These are phyloP conservation scores for Phytophthora pisi DNA, from an alignment of 352 stramenopile species.

Conservation along the genomic window DNA sequence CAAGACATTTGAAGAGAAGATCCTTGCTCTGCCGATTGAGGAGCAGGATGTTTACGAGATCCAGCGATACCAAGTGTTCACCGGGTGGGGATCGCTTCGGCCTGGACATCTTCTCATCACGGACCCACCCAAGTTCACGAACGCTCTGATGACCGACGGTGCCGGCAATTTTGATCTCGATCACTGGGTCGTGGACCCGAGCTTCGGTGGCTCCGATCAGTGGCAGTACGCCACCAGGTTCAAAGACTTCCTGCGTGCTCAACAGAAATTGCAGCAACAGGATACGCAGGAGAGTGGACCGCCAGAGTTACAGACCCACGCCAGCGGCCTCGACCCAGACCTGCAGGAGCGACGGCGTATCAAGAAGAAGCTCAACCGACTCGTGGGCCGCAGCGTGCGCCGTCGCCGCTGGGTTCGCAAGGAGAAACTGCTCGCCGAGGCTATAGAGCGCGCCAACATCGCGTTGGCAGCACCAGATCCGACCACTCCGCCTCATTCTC, in stretches of 20 bases:
- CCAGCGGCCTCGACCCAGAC: constrained; percentile 32
- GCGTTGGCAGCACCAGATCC: constrained; percentile 29
- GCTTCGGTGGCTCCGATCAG: constrained; percentile 72
- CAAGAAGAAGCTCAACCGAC: constrained; percentile 85
- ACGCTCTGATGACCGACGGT: constrained; percentile 75
- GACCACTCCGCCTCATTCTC: constrained; percentile 5
- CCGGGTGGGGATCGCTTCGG: constrained; percentile 76
- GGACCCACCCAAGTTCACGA: constrained; percentile 80
- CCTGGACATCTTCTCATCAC: constrained; percentile 80
- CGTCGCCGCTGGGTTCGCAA: constrained; percentile 82
- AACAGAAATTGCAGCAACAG: constrained; percentile 53
- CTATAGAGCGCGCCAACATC: constrained; percentile 38
- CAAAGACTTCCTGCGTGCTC: constrained; percentile 78
- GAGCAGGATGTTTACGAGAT: constrained; percentile 82
- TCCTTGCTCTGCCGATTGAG: constrained; percentile 60
- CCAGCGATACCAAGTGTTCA: constrained; percentile 86
- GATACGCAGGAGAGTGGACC: constrained; percentile 20
- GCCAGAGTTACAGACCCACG: constrained; percentile 23
- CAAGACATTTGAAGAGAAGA: constrained; percentile 71
- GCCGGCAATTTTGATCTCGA: constrained; percentile 60
- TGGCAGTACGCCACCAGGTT: constrained; percentile 90
- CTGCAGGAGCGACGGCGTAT: constrained; percentile 66
- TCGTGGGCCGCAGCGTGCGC: constrained; percentile 79
- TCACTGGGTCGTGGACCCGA: constrained; percentile 83
- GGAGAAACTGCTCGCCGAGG: constrained; percentile 66